These are phyloP conservation scores for Suillus paluster DNA, from an alignment of 768 basidiomycete genomes.

Conservation along the genomic window DNA sequence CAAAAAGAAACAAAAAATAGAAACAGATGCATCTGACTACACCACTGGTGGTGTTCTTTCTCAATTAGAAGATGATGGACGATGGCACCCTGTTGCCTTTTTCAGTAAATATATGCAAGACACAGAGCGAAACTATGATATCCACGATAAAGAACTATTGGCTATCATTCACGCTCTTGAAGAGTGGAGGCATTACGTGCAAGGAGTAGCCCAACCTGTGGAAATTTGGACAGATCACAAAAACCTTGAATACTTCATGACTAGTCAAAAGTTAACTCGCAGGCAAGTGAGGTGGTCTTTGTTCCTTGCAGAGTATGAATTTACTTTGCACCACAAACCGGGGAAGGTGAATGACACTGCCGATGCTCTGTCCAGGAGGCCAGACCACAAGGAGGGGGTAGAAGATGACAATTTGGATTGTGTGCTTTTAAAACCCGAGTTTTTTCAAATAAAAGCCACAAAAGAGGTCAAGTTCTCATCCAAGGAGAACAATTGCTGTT, in stretches of 20 bases:
- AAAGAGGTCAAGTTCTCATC: no score
- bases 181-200: neutral
- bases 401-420: no score
- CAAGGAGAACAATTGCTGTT: no score
- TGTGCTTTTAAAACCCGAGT: no score
- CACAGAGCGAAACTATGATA: slow-evolving; percentile 47
- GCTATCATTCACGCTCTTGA: neutral
- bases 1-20: neutral
- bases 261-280: slow-evolving; percentile 38
- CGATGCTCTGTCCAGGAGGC: slow-evolving; percentile 30
- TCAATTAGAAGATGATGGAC: slow-evolving; percentile 3
- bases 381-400: slow-evolving; percentile 22
- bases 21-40: slow-evolving; percentile 7
- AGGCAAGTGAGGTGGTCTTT: slow-evolving; percentile 48
- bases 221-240: neutral
- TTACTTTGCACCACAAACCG: slow-evolving; percentile 35
- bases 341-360: slow-evolving; percentile 27
- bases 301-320: slow-evolving; percentile 40
- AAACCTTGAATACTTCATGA: slow-evolving; percentile 2
- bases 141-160: slow-evolving; percentile 32
- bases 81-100: slow-evolving; percentile 36
- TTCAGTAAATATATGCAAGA: slow-evolving; percentile 27
- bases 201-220: neutral
- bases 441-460: no score
- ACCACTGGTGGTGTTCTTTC: slow-evolving; percentile 4